These are phyloP conservation scores for Athelia psychrophila DNA, from an alignment of 1,284 basidiomycete species.

Conservation along the genomic window DNA sequence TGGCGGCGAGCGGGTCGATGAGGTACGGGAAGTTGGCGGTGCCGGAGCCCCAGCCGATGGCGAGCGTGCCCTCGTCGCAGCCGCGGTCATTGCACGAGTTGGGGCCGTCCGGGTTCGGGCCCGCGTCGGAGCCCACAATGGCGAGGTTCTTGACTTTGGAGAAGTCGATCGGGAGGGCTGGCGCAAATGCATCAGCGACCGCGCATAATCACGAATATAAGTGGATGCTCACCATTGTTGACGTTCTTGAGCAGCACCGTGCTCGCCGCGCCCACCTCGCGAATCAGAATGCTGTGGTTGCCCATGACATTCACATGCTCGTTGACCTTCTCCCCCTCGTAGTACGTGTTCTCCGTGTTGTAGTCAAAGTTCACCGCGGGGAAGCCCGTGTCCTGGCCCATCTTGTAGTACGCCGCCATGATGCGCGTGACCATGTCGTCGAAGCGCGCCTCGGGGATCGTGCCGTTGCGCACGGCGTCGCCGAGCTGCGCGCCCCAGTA, in stretches of 20 bases:
- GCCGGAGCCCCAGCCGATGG: constrained; percentile 66
- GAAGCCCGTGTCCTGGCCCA: constrained; percentile 32
- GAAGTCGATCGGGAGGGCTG: constrained; percentile 47
- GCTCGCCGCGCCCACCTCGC: constrained; percentile 54
- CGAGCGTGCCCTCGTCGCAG: constrained; percentile 51
- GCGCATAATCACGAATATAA: too few species aligned
- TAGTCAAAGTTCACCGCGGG: constrained; percentile 21
- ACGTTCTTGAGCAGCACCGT: constrained; percentile 65
- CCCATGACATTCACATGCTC: constrained; percentile 46
- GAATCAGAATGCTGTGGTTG: constrained; percentile 47
- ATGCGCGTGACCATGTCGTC: constrained; percentile 22
- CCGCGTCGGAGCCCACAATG: constrained; percentile 51
- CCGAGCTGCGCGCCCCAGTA: constrained; percentile 29
- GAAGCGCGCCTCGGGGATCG: constrained; percentile 27
- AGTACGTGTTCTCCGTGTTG: constrained; percentile 1
- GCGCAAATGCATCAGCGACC: not conserved
- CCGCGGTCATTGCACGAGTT: constrained; percentile 53
- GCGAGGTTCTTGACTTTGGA: constrained; percentile 30
- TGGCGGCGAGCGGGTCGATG: constrained; percentile 38
- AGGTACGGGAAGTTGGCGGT: constrained; percentile 36
- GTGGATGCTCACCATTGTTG: constrained; percentile 20
- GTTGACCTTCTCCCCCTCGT: constrained; percentile 21
- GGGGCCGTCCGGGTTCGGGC: constrained; percentile 50
- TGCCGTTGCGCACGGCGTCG: constrained; percentile 39
- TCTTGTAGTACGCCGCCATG: constrained; percentile 35